Percentiles rank a stretch among this genome's conserved stretches.
phyloP scores from a whole-genome alignment of 2,329 filamentous ascomycete genomes.

The Aureobasidium lini region DNA sequence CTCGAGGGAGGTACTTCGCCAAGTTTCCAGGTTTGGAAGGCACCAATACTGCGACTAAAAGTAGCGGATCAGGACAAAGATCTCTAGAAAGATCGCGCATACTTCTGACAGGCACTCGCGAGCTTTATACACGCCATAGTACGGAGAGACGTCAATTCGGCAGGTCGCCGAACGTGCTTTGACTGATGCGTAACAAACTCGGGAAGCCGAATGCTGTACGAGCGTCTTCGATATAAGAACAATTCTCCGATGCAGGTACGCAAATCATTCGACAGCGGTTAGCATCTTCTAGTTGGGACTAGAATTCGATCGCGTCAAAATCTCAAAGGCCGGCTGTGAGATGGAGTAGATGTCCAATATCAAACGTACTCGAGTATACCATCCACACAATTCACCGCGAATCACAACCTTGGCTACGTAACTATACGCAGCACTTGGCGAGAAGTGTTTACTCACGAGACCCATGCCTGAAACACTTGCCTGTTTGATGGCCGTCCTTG shows the following conservation, averaged over 20 bases:
- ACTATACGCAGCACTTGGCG: conserved; percentile 1
- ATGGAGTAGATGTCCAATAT: too few relatives aligned
- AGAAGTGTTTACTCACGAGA: background rate
- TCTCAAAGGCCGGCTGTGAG: too few relatives aligned
- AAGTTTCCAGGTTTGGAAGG: too few relatives aligned
- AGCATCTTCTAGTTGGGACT: background rate
- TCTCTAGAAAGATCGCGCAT: background rate
- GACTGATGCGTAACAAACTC: background rate
- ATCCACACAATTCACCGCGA: too few relatives aligned
- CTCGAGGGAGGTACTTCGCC: too few relatives aligned
- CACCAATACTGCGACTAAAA: too few relatives aligned
- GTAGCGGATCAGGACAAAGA: too few relatives aligned
- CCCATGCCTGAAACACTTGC: conserved; percentile 1
- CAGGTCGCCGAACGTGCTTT: conserved; percentile 7
- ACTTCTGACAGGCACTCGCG: background rate
- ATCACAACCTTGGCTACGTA: background rate
- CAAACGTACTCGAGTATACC: too few relatives aligned
- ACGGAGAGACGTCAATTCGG: conserved; percentile 2
- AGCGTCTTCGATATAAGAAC: background rate
- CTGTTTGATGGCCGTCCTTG: background rate
- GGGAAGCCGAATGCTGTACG: background rate
- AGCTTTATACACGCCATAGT: background rate
- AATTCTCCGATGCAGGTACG: conserved; percentile 10
- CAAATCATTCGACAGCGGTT: background rate
- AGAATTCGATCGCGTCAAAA: background rate